Base-by-base conservation (phyloP, 2,329 filamentous ascomycete species). In the Westerdykella ornata region DNA sequence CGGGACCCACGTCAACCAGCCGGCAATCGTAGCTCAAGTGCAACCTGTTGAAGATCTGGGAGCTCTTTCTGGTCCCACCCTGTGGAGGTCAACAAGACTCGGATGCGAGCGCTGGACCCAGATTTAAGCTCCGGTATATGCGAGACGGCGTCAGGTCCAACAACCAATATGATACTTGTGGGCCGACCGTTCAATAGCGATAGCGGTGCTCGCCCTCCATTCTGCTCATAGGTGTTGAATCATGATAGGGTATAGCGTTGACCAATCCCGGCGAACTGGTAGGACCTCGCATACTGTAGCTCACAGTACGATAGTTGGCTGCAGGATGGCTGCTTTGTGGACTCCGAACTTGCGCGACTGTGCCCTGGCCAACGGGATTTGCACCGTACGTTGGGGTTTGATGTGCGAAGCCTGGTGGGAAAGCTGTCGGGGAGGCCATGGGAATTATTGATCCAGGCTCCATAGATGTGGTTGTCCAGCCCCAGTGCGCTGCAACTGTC, bases 391-490 rank as follows among this genome's bases (percentile, higher is more conserved):
- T 7, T n/a, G 16, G 14, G 4, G 30, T 9, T 7, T 5, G 30
- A 7, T 8, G n/a, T 5, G n/a, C 8, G 4, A 33, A 33, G 13
- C 4, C 16, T 11, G 30, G 11, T 13, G 8, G 30, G 16, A 15
- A 33, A 26, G 22, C 22, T 13, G 30, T 15, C 11, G 30, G 8
- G 2, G 16, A 16, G 13, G 12, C 37, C 16, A 49, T 44, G 22
- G 50, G 47, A 41, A 56, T 46, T 22, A 45, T 43, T 19, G 49
- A 29, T 15, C 49, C 43, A n/a, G 48, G 47, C 7, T 41, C 40
- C 47, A 56, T 47, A 12, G 49, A 46, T n/a, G 52, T 39, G 11
- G 47, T 43, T 4, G 46, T 43, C 48, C 51, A 52, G 35, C 50
- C 41, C 53, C 53, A 59, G 19, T 46, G 39, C 4, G 45, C 37